Conservation (phyloP, 106 monocot genomes). For the Dendrobium nobile region DNA sequence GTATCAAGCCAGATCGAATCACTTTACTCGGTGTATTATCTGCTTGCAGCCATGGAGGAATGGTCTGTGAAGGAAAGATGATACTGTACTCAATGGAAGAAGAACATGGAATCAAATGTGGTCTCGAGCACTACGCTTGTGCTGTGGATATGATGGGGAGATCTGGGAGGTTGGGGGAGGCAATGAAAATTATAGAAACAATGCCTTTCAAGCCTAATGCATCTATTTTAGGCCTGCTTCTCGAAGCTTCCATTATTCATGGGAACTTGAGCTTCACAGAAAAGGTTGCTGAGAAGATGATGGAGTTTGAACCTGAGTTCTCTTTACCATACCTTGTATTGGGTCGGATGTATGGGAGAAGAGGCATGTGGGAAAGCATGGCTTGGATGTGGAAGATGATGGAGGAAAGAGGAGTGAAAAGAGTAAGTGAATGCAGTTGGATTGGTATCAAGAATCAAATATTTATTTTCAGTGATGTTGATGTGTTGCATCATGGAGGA, state of each 20-base stretch:
- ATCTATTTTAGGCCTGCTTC: conserved; percentile 30
- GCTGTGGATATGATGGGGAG: conserved; percentile 55
- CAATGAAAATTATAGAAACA: conserved; percentile 32
- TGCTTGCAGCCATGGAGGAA: conserved; percentile 45
- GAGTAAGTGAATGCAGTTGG: conserved; percentile 47
- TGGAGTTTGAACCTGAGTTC: conserved; percentile 27
- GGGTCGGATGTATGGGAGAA: conserved; percentile 40
- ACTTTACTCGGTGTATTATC: conserved; percentile 51
- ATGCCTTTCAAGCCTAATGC: conserved; percentile 21
- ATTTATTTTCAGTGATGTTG: conserved; percentile 32
- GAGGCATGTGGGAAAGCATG: conserved; percentile 64
- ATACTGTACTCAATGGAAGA: conserved; percentile 48
- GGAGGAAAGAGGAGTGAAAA: conserved; percentile 38
- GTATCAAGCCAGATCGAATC: conserved; percentile 51
- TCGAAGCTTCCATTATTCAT: conserved; percentile 43
- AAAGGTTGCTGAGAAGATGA: conserved; percentile 39
- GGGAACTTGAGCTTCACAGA: conserved; percentile 32
- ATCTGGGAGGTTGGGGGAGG: conserved; percentile 48
- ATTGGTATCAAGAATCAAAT: conserved; percentile 35
- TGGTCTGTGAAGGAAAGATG: conserved; percentile 37
- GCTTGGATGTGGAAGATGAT: conserved; percentile 44
- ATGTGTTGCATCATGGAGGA: conserved; percentile 50
- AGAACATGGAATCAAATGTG: conserved; percentile 31
- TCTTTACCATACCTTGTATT: conserved; percentile 38
- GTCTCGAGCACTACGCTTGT: conserved; percentile 42